Evolutionary conservation across 2,329 filamentous ascomycete species (phyloP).

Genomic region (Fusarium xylarioides): DNA sequence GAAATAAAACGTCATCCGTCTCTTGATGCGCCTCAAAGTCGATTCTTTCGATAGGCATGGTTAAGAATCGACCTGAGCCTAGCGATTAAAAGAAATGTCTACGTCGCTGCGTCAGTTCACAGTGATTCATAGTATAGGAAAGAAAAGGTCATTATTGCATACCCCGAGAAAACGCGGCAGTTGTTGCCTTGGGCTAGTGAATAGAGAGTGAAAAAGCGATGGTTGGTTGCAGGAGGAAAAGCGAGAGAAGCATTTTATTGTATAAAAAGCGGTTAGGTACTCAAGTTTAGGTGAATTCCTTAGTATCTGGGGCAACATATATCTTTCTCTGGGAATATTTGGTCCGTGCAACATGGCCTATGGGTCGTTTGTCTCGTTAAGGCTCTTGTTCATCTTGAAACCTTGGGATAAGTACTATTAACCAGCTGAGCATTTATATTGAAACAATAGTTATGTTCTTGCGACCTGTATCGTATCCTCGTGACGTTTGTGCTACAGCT

Average conservation of each 20-base stretch:
- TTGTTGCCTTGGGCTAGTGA: not conserved
- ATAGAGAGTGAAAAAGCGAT: not conserved
- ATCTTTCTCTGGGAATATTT: not conserved
- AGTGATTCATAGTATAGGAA: not conserved
- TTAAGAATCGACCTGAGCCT: not conserved
- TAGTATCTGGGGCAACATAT: not conserved
- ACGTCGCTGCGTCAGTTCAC: not conserved
- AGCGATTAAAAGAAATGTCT: not conserved
- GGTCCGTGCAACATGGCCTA: not conserved
- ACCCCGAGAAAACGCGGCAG: not conserved
- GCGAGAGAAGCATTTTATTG: not conserved
- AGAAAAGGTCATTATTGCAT: not conserved
- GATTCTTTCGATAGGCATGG: conserved; percentile 15
- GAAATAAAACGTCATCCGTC: conserved; percentile 22
- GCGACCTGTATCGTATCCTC: not conserved
- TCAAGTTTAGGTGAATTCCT: not conserved
- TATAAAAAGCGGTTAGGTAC: not conserved
- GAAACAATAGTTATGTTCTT: not conserved
- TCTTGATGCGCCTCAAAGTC: conserved; percentile 4
- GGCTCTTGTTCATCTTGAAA: not conserved
- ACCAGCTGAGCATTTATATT: not conserved
- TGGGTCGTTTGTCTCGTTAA: not conserved
- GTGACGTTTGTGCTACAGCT: not conserved
- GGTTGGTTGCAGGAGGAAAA: not conserved
- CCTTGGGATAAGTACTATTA: not conserved